Conservation (phyloP, 164 flowering plant genomes). For the Vitis amurensis region DNA sequence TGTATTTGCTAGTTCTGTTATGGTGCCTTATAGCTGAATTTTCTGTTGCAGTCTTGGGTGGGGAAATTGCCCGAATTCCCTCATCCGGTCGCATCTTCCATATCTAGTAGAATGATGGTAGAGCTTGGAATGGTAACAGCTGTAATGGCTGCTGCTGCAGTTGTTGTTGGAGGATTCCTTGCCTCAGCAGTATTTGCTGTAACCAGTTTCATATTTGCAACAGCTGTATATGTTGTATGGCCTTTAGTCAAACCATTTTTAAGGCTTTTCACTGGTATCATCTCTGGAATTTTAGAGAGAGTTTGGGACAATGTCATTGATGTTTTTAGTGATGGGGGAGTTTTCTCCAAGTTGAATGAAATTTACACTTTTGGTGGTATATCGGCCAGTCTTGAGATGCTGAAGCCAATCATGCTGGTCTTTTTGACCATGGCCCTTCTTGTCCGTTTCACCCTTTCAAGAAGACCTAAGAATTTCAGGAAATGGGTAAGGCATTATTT, state of each 20-base stretch:
- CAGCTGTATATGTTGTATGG: conserved; percentile 62
- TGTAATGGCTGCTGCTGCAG: conserved; percentile 71
- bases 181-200: conserved; percentile 82
- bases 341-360: conserved; percentile 57
- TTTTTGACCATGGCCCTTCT: conserved; percentile 71
- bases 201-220: conserved; percentile 60
- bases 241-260: conserved; percentile 68
- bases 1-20: no score
- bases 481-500: conserved; percentile 63
- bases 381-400: conserved; percentile 61
- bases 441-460: conserved; percentile 83
- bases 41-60: conserved; percentile 70
- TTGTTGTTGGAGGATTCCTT: conserved; percentile 69
- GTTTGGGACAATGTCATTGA: conserved; percentile 58
- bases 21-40: conserved; percentile 6
- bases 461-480: conserved; percentile 88
- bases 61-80: conserved; percentile 77
- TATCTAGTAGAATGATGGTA: conserved; percentile 90
- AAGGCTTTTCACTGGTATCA: conserved; percentile 45
- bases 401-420: conserved; percentile 62
- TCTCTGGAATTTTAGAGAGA: conserved; percentile 49
- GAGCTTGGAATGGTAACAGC: conserved; percentile 80
- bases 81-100: conserved; percentile 86
- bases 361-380: conserved; percentile 68
- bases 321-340: conserved; percentile 58